A percentile compares a stretch with the other conserved stretches of the same genome.
phyloP scores from a whole-genome alignment of 768 basidiomycete species.

The Pseudohyphozyma bogoriensis region DNA sequence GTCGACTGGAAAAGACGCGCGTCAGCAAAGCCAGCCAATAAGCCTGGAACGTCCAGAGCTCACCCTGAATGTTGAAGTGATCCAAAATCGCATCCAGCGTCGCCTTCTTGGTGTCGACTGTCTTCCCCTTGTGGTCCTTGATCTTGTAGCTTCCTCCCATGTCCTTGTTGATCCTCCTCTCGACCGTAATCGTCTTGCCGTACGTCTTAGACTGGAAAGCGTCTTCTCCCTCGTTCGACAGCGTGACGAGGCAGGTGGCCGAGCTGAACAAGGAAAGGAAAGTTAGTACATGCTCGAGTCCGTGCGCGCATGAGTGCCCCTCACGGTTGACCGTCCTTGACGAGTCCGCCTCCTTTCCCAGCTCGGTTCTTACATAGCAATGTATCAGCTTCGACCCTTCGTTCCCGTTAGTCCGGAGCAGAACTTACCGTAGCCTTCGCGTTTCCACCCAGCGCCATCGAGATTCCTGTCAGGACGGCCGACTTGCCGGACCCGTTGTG shows the following conservation, averaged over 20 bases:
- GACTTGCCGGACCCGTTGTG: slow-evolving; percentile 26
- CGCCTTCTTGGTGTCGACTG: slow-evolving; percentile 65
- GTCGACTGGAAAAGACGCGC: no score
- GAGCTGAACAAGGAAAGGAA: slow-evolving; percentile 40
- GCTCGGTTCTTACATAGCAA: slow-evolving; percentile 35
- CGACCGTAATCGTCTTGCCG: slow-evolving; percentile 72
- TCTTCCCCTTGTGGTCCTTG: slow-evolving; percentile 51
- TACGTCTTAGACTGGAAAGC: slow-evolving; percentile 78
- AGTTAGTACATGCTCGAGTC: neutral
- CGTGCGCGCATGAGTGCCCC: neutral
- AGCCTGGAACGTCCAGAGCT: no score
- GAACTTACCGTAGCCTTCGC: slow-evolving; percentile 78
- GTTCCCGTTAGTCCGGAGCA: no score
- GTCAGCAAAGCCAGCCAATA: no score
- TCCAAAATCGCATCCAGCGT: slow-evolving; percentile 82
- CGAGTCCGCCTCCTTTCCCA: slow-evolving; percentile 21
- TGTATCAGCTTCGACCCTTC: no score
- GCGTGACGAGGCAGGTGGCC: slow-evolving; percentile 63
- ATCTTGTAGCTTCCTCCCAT: slow-evolving; percentile 75
- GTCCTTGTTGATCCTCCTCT: slow-evolving; percentile 65
- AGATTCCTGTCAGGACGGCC: slow-evolving; percentile 63
- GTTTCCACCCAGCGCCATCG: slow-evolving; percentile 87
- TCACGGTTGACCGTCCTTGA: slow-evolving; percentile 22
- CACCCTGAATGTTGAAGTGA: slow-evolving; percentile 91
- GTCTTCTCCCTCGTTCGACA: slow-evolving; percentile 86